A percentile compares a stretch with the other conserved stretches of the same genome.
These are phyloP conservation scores for Phoma sp. DNA, from an alignment of 2,329 filamentous ascomycete genomes.

Conservation along the genomic window DNA sequence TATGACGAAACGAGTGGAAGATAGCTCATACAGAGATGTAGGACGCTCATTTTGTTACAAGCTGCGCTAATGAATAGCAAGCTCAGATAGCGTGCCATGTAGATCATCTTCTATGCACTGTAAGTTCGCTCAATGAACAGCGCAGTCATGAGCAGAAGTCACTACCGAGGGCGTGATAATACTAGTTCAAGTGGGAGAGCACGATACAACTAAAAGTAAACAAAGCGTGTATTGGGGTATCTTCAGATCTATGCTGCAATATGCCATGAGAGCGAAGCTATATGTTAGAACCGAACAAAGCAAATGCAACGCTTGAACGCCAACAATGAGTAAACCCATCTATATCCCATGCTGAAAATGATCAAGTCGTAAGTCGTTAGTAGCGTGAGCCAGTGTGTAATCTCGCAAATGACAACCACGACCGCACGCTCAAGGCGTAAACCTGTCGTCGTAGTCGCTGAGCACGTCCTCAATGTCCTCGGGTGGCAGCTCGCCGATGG, in stretches of 20 bases:
- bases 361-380: background rate
- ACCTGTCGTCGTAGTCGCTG: constrained; percentile 39
- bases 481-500: constrained; percentile 52
- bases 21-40: too few species aligned
- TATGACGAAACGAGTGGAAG: too few species aligned
- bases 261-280: background rate
- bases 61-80: too few species aligned
- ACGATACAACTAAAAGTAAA: background rate
- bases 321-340: too few species aligned
- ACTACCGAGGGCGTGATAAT: too few species aligned
- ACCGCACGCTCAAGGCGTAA: constrained; percentile 23
- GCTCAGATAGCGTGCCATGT: too few species aligned
- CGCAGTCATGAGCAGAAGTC: too few species aligned
- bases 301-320: background rate
- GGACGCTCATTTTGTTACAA: too few species aligned
- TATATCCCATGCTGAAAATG: too few species aligned
- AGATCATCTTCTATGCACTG: too few species aligned
- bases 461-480: constrained; percentile 52
- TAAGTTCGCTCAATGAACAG: too few species aligned
- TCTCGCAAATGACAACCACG: background rate
- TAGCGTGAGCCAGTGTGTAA: background rate
- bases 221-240: constrained; percentile 19
- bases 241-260: constrained; percentile 21
- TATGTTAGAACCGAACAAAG: background rate
- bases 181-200: too few species aligned